Evolutionary conservation across 306 rosid species (phyloP).

Genomic region (Glycine soja): DNA sequence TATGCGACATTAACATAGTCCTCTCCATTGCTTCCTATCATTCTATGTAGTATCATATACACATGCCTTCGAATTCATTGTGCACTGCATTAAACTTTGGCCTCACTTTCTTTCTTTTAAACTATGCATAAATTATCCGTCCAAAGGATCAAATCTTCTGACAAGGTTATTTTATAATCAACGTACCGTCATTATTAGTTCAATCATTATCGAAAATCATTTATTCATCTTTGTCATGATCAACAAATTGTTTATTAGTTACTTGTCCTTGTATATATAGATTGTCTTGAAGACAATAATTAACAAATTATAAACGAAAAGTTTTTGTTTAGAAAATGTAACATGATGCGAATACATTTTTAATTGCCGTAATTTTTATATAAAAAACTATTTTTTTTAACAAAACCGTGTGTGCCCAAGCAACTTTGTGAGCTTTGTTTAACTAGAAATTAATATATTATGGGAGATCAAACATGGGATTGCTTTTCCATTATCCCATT

Average conservation of each 20-base stretch:
- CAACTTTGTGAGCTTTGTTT: conserved; percentile 33
- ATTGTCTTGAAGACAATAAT: not conserved
- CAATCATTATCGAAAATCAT: conserved; percentile 51
- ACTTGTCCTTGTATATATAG: conserved; percentile 23
- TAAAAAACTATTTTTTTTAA: not conserved
- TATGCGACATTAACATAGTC: not conserved
- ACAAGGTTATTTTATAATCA: conserved; percentile 38
- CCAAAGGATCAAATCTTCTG: conserved; percentile 54
- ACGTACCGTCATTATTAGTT: conserved; percentile 47
- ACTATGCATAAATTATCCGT: conserved; percentile 36
- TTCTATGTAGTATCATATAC: not conserved
- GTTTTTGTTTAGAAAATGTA: not conserved
- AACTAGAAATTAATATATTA: not conserved
- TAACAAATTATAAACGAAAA: not conserved
- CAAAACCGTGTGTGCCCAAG: not conserved
- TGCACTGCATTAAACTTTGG: not conserved
- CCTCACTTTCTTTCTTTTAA: not conserved
- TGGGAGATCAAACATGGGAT: conserved; percentile 49
- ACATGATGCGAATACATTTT: not conserved
- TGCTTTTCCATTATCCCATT: conserved; percentile 50
- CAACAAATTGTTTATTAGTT: conserved; percentile 29
- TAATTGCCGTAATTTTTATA: not conserved
- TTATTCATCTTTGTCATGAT: not conserved
- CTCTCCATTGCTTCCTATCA: not conserved
- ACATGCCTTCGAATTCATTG: conserved; percentile 1